Base-by-base conservation (phyloP, 176 grass and related monocot species). In the Musa beccarii region DNA sequence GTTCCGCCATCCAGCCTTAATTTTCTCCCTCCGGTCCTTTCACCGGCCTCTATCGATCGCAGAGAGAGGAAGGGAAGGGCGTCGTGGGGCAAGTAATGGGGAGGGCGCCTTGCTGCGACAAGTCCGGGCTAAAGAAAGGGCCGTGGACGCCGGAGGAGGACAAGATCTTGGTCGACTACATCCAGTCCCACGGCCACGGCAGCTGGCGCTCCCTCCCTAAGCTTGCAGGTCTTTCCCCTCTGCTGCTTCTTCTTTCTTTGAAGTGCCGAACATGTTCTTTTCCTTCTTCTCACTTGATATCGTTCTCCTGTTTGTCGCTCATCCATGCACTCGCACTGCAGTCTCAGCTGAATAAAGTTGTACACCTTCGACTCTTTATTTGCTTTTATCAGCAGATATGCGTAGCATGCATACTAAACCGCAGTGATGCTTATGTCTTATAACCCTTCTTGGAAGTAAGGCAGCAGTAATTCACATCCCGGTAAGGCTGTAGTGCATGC, bases 61-160 rank as follows among this genome's bases (percentile, higher is more conserved):
- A 20, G 34, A 69, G 67, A 68, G 66, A 43, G 22, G 10, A 29
- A 16, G 17, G 4, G 12, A 8, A 16, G 8, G 74, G 64, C 59
- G 16, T 15, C 6, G 12, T 29, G 16, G 12, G 17, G 8, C 10
- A 11, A 29, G 52, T 13, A 26, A 97, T 97, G 94, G 94, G 88
- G 63, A 91, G 94, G 81, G 89, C 94, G 53, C 94, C 90, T 20
- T 97, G 94, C 81, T 97, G 94, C 82, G 88, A 93, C 52, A 89
- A 92, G 79, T 89, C 89, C 79, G 94, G 88, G 26, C 66, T 97
- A 25, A 97, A 93, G 88, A 97, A 93, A 54, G 94, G 94, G 9
- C 94, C 90, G 16, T 97, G 94, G 94, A 85, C 94, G 75, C 90
- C 88, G 24, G 94, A 97, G 57, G 94, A 97, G 83, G 94, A 97